phyloP scores from a whole-genome alignment of 2,329 filamentous ascomycete species.

The Dactylonectria macrodidyma region DNA sequence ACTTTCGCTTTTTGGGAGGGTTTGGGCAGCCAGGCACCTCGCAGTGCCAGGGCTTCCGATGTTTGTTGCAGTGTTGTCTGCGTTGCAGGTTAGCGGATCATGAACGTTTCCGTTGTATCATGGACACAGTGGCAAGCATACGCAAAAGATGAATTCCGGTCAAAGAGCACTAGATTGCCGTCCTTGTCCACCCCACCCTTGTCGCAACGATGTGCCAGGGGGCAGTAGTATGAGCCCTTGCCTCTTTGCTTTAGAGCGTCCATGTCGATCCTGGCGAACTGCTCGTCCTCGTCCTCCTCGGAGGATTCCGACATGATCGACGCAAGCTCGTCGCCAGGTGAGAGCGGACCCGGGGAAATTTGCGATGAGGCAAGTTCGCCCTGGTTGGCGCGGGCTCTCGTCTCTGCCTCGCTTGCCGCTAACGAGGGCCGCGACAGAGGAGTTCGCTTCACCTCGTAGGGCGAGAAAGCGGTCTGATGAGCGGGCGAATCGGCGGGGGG shows the following conservation, averaged over 20 bases:
- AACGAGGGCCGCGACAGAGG: conserved; percentile 36
- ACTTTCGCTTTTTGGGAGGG: conserved; percentile 58
- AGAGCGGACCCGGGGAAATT: conserved; percentile 26
- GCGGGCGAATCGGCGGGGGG: conserved; percentile 32
- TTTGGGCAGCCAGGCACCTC: conserved; percentile 57
- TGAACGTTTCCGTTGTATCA: conserved; percentile 20
- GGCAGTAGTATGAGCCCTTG: conserved; percentile 57
- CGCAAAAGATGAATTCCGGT: conserved; percentile 60
- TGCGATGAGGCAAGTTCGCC: conserved; percentile 45
- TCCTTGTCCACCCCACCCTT: conserved; percentile 59
- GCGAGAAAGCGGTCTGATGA: conserved; percentile 42
- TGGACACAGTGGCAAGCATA: conserved; percentile 42
- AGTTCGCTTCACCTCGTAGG: conserved; percentile 42
- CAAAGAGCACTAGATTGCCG: conserved; percentile 56
- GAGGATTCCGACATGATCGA: conserved; percentile 52
- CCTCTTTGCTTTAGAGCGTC: conserved; percentile 57
- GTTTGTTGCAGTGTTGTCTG: conserved; percentile 61
- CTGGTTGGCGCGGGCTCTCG: conserved; percentile 38
- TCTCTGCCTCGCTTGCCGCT: conserved; percentile 40
- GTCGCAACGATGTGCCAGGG: conserved; percentile 53
- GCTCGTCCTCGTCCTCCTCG: conserved; percentile 53
- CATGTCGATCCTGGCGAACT: conserved; percentile 56
- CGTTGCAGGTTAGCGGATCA: conserved; percentile 37
- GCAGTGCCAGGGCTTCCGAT: conserved; percentile 59
- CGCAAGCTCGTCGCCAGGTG: conserved; percentile 34